These are phyloP conservation scores for Mortierella sp. DNA, from an alignment of 371 early-diverging fungal species.

Conservation along the genomic window DNA sequence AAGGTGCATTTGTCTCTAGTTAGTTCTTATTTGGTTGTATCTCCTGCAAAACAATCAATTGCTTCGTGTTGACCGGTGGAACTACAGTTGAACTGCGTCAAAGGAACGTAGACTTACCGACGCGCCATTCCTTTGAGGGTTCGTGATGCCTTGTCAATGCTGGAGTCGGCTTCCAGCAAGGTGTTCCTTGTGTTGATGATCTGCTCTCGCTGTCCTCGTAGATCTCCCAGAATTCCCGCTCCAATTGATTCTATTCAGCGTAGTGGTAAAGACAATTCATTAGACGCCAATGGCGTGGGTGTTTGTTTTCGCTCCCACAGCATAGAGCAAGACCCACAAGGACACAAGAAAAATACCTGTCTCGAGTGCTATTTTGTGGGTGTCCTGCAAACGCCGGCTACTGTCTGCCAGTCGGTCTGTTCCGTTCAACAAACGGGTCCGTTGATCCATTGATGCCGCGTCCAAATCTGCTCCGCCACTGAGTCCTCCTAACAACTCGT, in stretches of 20 bases:
- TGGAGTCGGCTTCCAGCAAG: constrained; percentile 89
- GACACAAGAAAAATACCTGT: constrained; percentile 64
- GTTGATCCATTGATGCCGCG: constrained; percentile 82
- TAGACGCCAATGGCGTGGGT: not conserved
- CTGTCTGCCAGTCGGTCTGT: constrained; percentile 88
- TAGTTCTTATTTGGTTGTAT: not conserved
- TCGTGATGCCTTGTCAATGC: constrained; percentile 90
- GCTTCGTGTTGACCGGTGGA: not conserved
- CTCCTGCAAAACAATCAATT: not conserved
- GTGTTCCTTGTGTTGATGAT: constrained; percentile 88
- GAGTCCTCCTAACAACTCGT: constrained; percentile 75
- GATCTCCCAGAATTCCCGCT: constrained; percentile 84
- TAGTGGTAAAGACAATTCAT: not conserved
- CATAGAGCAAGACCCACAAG: not conserved
- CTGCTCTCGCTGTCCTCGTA: constrained; percentile 93
- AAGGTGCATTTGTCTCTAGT: not conserved
- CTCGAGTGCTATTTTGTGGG: constrained; percentile 92
- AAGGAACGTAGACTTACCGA: constrained; percentile 69
- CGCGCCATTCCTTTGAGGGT: constrained; percentile 93
- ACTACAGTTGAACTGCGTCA: not conserved
- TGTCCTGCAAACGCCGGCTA: constrained; percentile 86
- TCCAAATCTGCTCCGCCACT: constrained; percentile 65
- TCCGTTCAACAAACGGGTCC: constrained; percentile 84
- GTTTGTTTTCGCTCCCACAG: not conserved
- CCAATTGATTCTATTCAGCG: constrained; percentile 79